Conservation (phyloP, 371 early-diverging fungal genomes). For the Mucor piriformis region DNA sequence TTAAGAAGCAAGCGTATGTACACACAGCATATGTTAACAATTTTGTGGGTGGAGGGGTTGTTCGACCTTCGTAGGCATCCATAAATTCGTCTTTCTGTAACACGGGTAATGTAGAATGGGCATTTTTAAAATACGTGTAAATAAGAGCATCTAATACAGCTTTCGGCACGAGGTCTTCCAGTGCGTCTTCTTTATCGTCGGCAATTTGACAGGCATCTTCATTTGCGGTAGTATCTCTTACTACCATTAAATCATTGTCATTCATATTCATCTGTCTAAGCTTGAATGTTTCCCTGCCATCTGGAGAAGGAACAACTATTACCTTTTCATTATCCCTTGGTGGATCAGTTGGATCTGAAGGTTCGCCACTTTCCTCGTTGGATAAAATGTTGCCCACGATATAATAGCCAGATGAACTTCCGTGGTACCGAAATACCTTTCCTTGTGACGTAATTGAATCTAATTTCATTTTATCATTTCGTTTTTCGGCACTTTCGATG, state of each 20-base stretch:
- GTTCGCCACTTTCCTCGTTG: not conserved
- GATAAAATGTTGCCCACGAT: conserved; percentile 35
- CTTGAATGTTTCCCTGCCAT: conserved; percentile 7
- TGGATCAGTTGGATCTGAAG: not conserved
- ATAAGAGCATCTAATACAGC: conserved; percentile 30
- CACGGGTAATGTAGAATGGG: conserved; percentile 38
- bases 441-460: not conserved
- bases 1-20: conserved; percentile 36
- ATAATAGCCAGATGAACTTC: conserved; percentile 54
- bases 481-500: not conserved
- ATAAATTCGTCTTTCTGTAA: conserved; percentile 40
- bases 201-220: conserved; percentile 27
- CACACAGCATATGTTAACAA: conserved; percentile 45
- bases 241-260: conserved; percentile 45
- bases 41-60: conserved; percentile 33
- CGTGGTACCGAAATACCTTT: conserved; percentile 42
- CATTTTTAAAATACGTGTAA: conserved; percentile 18
- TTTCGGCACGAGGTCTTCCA: conserved; percentile 31
- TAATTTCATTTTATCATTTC: no score
- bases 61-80: conserved; percentile 37
- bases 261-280: conserved; percentile 27
- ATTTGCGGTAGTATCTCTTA: conserved; percentile 36
- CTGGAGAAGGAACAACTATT: conserved; percentile 4
- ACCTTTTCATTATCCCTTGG: not conserved
- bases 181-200: conserved; percentile 23